Percentiles rank a stretch among this genome's conserved stretches.
These are phyloP conservation scores for Arabidopsis hybrid DNA, from an alignment of 441 rosid species.

Conservation along the genomic window DNA sequence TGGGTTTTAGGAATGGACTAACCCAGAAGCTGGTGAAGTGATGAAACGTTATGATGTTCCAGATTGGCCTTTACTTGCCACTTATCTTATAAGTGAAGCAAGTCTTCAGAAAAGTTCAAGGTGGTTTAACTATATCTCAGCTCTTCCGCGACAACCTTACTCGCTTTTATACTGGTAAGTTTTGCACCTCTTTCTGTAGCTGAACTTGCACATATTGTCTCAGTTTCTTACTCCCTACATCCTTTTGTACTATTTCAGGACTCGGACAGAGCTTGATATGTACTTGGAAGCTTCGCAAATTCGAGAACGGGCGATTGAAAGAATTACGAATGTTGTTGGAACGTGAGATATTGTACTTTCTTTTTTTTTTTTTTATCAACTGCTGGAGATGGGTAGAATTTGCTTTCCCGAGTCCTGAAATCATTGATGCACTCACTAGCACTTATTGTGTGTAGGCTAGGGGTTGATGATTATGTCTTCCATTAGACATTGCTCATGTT, in stretches of 20 bases:
- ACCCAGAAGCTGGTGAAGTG: constrained; percentile 73
- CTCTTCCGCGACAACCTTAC: constrained; percentile 92
- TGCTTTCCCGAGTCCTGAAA: constrained; percentile 13
- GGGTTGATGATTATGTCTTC: background rate
- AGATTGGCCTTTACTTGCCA: constrained; percentile 95
- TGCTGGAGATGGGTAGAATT: constrained; percentile 27
- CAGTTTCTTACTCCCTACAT: constrained; percentile 62
- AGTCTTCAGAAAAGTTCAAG: constrained; percentile 74
- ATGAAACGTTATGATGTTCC: constrained; percentile 84
- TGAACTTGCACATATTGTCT: constrained; percentile 44
- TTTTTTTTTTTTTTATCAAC: constrained; percentile 10
- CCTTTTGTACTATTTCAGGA: constrained; percentile 73
- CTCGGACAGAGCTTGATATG: constrained; percentile 89
- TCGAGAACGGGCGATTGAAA: constrained; percentile 90
- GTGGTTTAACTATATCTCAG: constrained; percentile 92
- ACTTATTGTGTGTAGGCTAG: background rate
- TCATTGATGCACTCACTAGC: constrained; percentile 18
- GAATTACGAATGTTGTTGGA: constrained; percentile 86
- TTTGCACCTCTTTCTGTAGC: constrained; percentile 28
- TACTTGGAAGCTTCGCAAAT: constrained; percentile 96
- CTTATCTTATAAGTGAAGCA: constrained; percentile 93
- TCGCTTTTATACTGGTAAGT: constrained; percentile 87
- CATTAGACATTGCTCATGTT: background rate
- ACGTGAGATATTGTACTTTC: constrained; percentile 60
- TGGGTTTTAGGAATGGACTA: constrained; percentile 70